Base-by-base conservation (phyloP, 495 filamentous ascomycete species). In the Pyrenula aspistea region DNA sequence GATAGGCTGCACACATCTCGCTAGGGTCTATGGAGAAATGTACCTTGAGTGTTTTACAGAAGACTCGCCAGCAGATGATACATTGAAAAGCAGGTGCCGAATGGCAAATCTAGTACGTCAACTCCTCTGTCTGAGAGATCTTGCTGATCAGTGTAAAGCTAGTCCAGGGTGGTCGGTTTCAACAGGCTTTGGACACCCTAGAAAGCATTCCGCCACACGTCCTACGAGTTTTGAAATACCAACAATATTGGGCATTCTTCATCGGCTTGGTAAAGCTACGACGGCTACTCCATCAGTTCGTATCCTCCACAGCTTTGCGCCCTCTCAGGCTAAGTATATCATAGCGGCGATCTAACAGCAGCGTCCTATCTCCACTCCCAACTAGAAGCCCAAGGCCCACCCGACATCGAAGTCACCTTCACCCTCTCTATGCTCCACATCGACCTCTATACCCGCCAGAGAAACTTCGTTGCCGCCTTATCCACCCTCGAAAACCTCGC, bases 221-320 rank as follows among this genome's bases (percentile, higher is more conserved):
- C 22, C 73, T 90, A n/a, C 81, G 85, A 12, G 83, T 87, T 2
- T 77, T 91, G 56, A 93, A 88, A 66, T 75, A 84, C 12, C 83
- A 85, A 61, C 90, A 95, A 67, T 82, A 87, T 65, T 91, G 90
- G 86, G 75, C 80, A 12, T 80, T 81, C 25, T 90, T 85, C 65
- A 78, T 83, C 2, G 87, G 84, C 1, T 68, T 94, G 10, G 70
- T 95, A 10, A 84, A 86, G 63, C 70, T 94, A 10, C 81, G 78
- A 62, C 76, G 81, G 55, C 81, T 85, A 62, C 77, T 95, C 8
- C 84, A 87, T 60, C 71, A 73, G 83, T 84, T 10, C 24, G 15
- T 24, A 36, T 22, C 53, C 19, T 24, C 24, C 15, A 36, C 23
- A 56, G 10, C 4, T 55, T 31, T 25, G n/a, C 51, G 31, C 11